Conservation (phyloP, 177 flowering plant species). For the Telopea speciosissima region DNA sequence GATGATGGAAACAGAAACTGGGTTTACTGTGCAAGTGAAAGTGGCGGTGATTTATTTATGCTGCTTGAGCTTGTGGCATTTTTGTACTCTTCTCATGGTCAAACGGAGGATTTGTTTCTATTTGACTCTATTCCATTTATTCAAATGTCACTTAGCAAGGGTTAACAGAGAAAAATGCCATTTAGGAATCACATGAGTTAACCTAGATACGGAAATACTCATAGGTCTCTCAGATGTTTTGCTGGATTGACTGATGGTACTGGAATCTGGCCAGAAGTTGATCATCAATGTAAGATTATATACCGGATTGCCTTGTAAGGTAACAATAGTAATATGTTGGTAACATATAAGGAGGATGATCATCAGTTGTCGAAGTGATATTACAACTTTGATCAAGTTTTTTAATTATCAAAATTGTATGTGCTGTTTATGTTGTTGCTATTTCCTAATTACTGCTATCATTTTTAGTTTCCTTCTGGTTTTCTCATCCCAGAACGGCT, state of each 20-base stretch:
- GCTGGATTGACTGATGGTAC: background rate
- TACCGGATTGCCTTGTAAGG: background rate
- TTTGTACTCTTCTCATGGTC: background rate
- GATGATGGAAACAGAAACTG: slow-evolving; percentile 4
- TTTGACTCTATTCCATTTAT: background rate
- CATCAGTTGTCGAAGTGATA: too few relatives aligned
- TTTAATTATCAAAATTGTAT: too few relatives aligned
- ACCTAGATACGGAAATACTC: background rate
- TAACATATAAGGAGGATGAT: background rate
- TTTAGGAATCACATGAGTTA: background rate
- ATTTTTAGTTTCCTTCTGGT: too few relatives aligned
- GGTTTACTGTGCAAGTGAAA: slow-evolving; percentile 4
- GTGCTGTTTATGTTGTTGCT: too few relatives aligned
- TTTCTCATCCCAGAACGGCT: too few relatives aligned
- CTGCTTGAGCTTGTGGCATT: background rate
- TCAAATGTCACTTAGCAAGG: background rate
- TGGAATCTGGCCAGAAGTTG: background rate
- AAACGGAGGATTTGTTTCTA: background rate
- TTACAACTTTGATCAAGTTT: too few relatives aligned
- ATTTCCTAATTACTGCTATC: too few relatives aligned
- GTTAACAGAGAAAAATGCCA: background rate
- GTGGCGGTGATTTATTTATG: background rate
- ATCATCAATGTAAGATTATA: slow-evolving; percentile 1
- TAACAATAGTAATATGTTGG: background rate
- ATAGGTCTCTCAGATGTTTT: background rate